Percentiles rank a stretch among this genome's conserved stretches.
These are phyloP conservation scores for Erysiphe pulchra DNA, from an alignment of 2,329 filamentous ascomycete genomes.

Conservation along the genomic window DNA sequence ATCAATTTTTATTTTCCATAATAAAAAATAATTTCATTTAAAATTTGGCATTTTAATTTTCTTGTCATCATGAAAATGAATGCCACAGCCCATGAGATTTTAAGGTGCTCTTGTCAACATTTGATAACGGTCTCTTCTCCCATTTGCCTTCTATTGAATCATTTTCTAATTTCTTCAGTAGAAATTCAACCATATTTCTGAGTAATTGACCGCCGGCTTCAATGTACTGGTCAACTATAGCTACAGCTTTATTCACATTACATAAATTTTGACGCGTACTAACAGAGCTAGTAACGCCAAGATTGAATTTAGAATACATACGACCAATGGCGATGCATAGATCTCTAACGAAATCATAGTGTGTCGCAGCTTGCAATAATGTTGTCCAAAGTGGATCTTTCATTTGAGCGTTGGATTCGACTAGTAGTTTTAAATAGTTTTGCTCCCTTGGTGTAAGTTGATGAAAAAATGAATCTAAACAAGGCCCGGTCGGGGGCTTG, in stretches of 20 bases:
- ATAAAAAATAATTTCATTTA: too few relatives aligned
- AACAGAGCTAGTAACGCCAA: too few relatives aligned
- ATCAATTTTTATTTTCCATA: too few relatives aligned
- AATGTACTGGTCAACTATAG: neutral
- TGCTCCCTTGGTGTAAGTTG: neutral
- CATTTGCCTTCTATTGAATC: neutral
- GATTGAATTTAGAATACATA: neutral
- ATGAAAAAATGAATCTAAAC: neutral
- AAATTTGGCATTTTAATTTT: too few relatives aligned
- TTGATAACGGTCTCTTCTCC: neutral
- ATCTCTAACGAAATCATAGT: neutral
- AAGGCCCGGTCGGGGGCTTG: neutral
- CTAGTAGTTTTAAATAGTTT: neutral
- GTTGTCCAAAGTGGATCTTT: neutral
- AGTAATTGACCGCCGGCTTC: neutral
- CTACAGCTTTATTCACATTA: neutral
- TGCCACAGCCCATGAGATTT: too few relatives aligned
- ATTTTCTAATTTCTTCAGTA: neutral
- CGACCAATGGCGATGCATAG: neutral
- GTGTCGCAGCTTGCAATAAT: neutral
- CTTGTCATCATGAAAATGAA: too few relatives aligned
- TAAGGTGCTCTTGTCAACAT: too few relatives aligned
- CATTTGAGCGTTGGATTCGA: neutral
- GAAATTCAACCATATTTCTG: neutral
- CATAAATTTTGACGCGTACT: neutral